Conservation (phyloP, 2,329 filamentous ascomycete genomes). For the Penicillium carneum region DNA sequence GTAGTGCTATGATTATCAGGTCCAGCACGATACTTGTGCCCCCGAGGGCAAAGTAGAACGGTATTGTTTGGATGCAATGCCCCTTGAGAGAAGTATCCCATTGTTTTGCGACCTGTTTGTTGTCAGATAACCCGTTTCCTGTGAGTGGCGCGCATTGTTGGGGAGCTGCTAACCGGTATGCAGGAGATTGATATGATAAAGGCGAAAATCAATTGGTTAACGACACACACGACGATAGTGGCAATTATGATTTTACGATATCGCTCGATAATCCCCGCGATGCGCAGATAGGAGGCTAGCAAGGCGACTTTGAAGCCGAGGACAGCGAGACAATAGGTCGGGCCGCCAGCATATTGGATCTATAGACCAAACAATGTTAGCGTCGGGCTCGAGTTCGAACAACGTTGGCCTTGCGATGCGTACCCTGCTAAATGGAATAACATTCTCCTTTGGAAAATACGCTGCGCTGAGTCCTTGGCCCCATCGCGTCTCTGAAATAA, state of each 20-base stretch:
- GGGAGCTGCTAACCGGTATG: conserved; percentile 31
- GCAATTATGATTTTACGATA: conserved; percentile 47
- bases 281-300: conserved; percentile 57
- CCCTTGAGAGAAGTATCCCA: conserved; percentile 54
- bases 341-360: conserved; percentile 42
- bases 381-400: background rate
- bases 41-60: conserved; percentile 54
- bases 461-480: conserved; percentile 32
- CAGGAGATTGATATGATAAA: conserved; percentile 39
- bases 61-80: conserved; percentile 51
- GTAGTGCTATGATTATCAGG: conserved; percentile 36
- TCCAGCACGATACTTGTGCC: conserved; percentile 38
- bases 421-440: conserved; percentile 40
- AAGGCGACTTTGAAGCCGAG: conserved; percentile 59
- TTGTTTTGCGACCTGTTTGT: conserved; percentile 47
- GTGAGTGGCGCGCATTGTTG: background rate
- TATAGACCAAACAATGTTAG: conserved; percentile 11
- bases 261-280: conserved; percentile 50
- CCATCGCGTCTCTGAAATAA: conserved; percentile 39
- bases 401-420: background rate
- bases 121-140: conserved; percentile 14
- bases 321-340: conserved; percentile 42
- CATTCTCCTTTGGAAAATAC: conserved; percentile 36
- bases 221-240: conserved; percentile 46
- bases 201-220: conserved; percentile 51